A percentile compares a stretch with the other conserved stretches of the same genome.
Evolutionary conservation across 2,329 filamentous ascomycete species (phyloP).

Genomic region (Dactylellina haptotyla): DNA sequence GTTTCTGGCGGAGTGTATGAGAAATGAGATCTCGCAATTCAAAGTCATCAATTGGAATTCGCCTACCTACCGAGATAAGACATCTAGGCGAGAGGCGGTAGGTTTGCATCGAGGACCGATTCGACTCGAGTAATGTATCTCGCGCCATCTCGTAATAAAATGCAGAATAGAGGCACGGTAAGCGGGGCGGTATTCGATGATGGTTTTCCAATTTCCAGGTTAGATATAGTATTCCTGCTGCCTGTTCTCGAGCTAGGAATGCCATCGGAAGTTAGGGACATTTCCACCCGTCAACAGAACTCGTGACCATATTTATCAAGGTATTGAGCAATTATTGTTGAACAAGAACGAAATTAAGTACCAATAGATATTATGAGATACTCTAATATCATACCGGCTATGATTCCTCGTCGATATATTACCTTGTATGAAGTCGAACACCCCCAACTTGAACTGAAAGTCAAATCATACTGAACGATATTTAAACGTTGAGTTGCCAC

Average conservation of each 20-base stretch:
- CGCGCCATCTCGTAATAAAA: background rate
- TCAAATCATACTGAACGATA: too few species aligned
- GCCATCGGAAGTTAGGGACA: too few species aligned
- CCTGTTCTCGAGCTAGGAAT: background rate
- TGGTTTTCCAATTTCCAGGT: background rate
- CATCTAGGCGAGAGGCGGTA: constrained; percentile 37
- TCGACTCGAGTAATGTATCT: background rate
- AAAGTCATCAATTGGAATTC: background rate
- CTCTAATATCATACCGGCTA: too few species aligned
- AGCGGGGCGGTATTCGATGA: background rate
- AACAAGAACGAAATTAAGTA: too few species aligned
- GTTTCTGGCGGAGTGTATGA: too few species aligned
- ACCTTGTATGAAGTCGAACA: too few species aligned
- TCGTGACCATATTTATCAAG: too few species aligned
- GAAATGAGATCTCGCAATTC: constrained; percentile 28
- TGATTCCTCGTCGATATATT: too few species aligned
- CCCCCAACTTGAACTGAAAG: too few species aligned
- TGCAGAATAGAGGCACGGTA: constrained; percentile 9
- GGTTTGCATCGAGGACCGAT: constrained; percentile 1
- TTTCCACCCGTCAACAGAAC: too few species aligned
- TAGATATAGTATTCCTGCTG: background rate
- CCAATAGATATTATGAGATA: too few species aligned
- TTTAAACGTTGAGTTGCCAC: background rate
- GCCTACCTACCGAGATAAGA: constrained; percentile 45
- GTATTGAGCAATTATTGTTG: too few species aligned